These are phyloP conservation scores for Trichoderma guizhouense DNA, from an alignment of 2,329 filamentous ascomycete genomes.

Conservation along the genomic window DNA sequence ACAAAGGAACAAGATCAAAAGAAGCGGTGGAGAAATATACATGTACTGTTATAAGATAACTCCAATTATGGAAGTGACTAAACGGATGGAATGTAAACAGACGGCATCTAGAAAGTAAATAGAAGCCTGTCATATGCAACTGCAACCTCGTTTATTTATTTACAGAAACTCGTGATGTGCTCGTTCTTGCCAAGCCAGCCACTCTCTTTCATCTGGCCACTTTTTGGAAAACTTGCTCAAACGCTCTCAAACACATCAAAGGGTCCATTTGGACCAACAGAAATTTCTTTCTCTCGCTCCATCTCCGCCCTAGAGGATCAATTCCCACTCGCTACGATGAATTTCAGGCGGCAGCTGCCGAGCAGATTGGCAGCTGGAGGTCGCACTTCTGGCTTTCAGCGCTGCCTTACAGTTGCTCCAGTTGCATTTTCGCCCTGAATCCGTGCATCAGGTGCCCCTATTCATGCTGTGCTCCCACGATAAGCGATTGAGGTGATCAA, in stretches of 20 bases:
- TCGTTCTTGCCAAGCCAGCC: neutral
- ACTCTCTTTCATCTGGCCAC: neutral
- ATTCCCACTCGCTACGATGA: neutral
- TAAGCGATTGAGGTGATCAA: neutral
- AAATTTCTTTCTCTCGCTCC: neutral
- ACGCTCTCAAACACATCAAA: conserved; percentile 14
- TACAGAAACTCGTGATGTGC: neutral
- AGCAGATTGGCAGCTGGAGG: neutral
- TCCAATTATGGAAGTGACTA: neutral
- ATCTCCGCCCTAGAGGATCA: neutral
- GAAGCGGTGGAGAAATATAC: neutral
- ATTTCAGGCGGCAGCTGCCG: neutral
- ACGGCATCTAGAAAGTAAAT: neutral
- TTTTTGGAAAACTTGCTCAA: conserved; percentile 22
- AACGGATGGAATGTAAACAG: neutral
- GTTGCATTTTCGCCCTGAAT: neutral
- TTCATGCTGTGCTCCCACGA: neutral
- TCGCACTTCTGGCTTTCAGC: neutral
- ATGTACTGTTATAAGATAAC: neutral
- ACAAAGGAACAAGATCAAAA: neutral
- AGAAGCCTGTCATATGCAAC: neutral
- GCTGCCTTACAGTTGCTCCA: neutral
- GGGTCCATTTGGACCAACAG: neutral
- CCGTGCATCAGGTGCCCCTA: neutral
- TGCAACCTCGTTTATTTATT: neutral